Conservation (phyloP, 2,329 filamentous ascomycete species). For the Cercospora citrullina region DNA sequence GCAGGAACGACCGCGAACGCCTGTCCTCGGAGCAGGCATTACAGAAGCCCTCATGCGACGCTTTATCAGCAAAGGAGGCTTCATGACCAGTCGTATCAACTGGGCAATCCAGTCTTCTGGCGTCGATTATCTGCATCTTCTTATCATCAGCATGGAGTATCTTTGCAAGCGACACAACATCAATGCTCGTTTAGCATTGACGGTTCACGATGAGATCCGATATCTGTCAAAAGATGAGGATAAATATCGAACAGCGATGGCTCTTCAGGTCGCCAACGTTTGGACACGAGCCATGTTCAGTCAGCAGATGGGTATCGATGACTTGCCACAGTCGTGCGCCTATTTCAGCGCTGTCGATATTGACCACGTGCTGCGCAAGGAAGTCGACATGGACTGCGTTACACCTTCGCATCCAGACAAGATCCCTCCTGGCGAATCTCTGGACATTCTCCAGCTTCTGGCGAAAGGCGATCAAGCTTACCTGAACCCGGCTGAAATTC, state of each 20-base stretch:
- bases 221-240: conserved; percentile 86
- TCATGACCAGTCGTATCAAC: conserved; percentile 95
- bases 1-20: conserved; percentile 85
- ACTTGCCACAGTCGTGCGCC: conserved; percentile 89
- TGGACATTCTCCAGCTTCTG: conserved; percentile 80
- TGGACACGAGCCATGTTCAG: conserved; percentile 98
- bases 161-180: conserved; percentile 82
- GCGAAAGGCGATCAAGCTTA: conserved; percentile 67
- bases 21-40: conserved; percentile 90
- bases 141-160: conserved; percentile 94
- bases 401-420: conserved; percentile 79
- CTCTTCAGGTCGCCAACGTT: conserved; percentile 87
- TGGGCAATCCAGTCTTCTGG: conserved; percentile 98
- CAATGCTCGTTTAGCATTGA: conserved; percentile 81
- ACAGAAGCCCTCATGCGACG: conserved; percentile 90
- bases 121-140: conserved; percentile 92
- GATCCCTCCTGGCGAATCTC: conserved; percentile 80
- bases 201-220: conserved; percentile 95
- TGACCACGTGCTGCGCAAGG: conserved; percentile 92
- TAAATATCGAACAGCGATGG: conserved; percentile 86
- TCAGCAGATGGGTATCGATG: conserved; percentile 93
- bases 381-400: conserved; percentile 96
- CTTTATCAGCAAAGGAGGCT: conserved; percentile 84
- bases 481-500: conserved; percentile 65
- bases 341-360: conserved; percentile 97